A percentile compares a stretch with the other conserved stretches of the same genome.
phyloP scores from a whole-genome alignment of 1,284 basidiomycete genomes.

The Cutaneotrichosporon mucoides region DNA sequence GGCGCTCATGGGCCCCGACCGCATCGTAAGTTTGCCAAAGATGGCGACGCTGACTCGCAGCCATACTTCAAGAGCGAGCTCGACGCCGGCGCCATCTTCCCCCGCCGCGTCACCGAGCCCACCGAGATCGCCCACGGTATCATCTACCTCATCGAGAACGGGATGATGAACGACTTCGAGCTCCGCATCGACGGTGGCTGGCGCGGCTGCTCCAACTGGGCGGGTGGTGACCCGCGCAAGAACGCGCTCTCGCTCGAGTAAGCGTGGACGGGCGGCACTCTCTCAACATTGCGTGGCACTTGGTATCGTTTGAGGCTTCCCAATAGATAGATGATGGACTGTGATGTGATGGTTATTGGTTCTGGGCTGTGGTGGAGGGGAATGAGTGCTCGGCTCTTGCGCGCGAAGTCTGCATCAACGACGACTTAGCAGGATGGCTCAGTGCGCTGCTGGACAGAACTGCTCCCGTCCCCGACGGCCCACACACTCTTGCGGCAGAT shows the following conservation, averaged over 20 bases:
- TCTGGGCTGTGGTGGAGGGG: too few species aligned
- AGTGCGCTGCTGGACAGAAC: not conserved
- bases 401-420: too few species aligned
- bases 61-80: conserved; percentile 26
- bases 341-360: not conserved
- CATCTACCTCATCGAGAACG: conserved; percentile 32
- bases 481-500: too few species aligned
- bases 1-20: conserved; percentile 24
- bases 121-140: conserved; percentile 23
- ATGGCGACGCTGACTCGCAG: not conserved
- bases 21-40: conserved; percentile 5
- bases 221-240: conserved; percentile 13
- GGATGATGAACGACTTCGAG: conserved; percentile 34
- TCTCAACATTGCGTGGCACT: too few species aligned
- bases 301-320: not conserved
- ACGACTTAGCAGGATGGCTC: too few species aligned
- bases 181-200: conserved; percentile 25
- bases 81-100: conserved; percentile 22
- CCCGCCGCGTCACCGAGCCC: conserved; percentile 18
- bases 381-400: not conserved
- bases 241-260: conserved; percentile 20
- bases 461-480: too few species aligned
- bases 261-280: not conserved
- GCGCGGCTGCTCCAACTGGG: conserved; percentile 24
- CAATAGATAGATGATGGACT: not conserved